phyloP scores from a whole-genome alignment of 2,329 filamentous ascomycete species.

The Phaeoacremonium minimum region DNA sequence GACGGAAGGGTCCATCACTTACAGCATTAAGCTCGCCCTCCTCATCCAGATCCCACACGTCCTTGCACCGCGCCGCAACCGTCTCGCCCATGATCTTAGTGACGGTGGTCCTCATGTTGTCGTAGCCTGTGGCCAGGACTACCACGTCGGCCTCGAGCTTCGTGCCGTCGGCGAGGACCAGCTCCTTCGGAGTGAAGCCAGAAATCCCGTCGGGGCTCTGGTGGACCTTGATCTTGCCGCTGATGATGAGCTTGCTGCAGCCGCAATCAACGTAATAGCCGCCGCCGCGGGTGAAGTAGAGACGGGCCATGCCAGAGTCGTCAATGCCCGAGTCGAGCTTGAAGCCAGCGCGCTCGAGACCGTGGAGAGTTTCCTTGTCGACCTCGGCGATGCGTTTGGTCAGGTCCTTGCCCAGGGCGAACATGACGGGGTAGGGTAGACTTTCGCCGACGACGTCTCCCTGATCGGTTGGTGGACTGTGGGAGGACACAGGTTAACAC shows the following conservation, averaged over 20 bases:
- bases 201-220: conserved; percentile 54
- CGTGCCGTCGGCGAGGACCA: conserved; percentile 48
- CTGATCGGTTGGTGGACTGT: no score
- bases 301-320: conserved; percentile 51
- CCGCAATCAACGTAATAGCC: conserved; percentile 71
- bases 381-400: conserved; percentile 23
- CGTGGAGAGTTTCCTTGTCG: conserved; percentile 33
- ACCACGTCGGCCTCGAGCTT: conserved; percentile 59
- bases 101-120: conserved; percentile 64
- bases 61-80: conserved; percentile 51
- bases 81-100: conserved; percentile 58
- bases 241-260: conserved; percentile 54
- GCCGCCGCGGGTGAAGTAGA: conserved; percentile 62
- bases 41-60: conserved; percentile 59
- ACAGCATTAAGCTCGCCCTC: conserved; percentile 52
- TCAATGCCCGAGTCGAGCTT: conserved; percentile 54
- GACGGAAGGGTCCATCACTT: no score
- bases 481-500: no score
- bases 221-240: conserved; percentile 61
- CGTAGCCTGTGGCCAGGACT: conserved; percentile 60
- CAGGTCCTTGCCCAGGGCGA: no score
- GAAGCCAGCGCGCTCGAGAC: conserved; percentile 55
- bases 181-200: conserved; percentile 38
- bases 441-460: no score
- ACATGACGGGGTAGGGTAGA: no score